phyloP scores from a whole-genome alignment of 1,284 basidiomycete species.

The Phenoliferia sp. region DNA sequence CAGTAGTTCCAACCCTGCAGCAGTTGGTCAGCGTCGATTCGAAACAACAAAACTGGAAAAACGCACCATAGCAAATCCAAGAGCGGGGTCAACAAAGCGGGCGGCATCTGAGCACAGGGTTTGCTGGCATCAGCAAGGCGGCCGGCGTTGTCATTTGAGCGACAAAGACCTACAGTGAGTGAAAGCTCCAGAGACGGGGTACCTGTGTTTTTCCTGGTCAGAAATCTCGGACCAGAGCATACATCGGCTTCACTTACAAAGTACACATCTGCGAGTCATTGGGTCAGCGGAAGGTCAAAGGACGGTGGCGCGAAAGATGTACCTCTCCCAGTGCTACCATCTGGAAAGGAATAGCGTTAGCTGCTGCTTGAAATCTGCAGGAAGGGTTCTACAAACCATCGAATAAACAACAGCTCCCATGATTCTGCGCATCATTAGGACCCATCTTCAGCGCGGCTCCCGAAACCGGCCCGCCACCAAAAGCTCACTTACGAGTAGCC shows the following conservation, averaged over 20 bases:
- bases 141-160: background rate
- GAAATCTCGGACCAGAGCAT: background rate
- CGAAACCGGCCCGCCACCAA: too few relatives aligned
- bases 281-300: background rate
- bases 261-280: background rate
- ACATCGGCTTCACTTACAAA: background rate
- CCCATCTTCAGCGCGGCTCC: background rate
- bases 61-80: background rate
- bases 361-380: too few relatives aligned
- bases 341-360: background rate
- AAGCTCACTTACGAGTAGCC: slow-evolving; percentile 26
- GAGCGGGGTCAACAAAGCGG: background rate
- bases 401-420: too few relatives aligned
- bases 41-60: too few relatives aligned
- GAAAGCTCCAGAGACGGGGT: background rate
- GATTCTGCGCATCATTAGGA: background rate
- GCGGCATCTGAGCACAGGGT: background rate
- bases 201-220: too few relatives aligned
- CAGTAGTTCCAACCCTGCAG: slow-evolving; percentile 1
- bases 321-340: background rate
- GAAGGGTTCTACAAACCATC: too few relatives aligned
- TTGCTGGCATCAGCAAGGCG: background rate
- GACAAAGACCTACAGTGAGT: background rate
- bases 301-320: background rate
- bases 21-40: too few relatives aligned